Evolutionary conservation across 2,329 filamentous ascomycete species (phyloP), one percentile per base, ranked within the genome.

Genomic region (Lanzia echinophila): DNA sequence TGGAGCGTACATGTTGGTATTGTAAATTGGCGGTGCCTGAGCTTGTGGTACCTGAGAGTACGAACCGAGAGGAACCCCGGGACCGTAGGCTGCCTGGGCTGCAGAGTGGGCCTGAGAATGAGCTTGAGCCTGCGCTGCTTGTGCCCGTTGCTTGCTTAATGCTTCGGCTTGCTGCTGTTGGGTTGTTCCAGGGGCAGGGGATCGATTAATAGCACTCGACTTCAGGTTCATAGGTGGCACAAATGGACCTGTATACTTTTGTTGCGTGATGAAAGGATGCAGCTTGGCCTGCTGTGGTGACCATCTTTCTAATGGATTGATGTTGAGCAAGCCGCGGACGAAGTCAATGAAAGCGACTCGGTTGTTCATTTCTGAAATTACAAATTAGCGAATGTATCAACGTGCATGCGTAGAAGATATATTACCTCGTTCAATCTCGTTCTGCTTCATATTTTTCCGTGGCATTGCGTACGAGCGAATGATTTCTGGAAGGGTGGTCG

Each of bases 391-490:
- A 56, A 48, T 43, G 51, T 7, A 17, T 22, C 41, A 11, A 34
- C 15, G 5, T 42, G n/a, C n/a, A n/a, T 67, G 58, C 55, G 43
- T 57, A 15, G 15, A 2, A 22, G 22, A 31, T 50, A 42, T 68
- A 79, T 67, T 76, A 96, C 94, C 94, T 87, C 94, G 77, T 65
- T 99, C 94, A 60, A 99, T 86, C 72, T 99, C 94, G 63, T 84
- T 88, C 70, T 87, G 90, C 75, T 99, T 99, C 94, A 99, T 99
- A 67, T 96, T 96, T 75, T 99, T 99, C 66, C 94, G 81, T 46
- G 94, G 94, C 92, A 99, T 96, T 6, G 94, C 88, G 68, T 99
- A 99, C 53, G 88, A 90, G 69, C 95, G 90, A 73, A 99, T 97
- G 60, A 99, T 99, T 62, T 99, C 94, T 3, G 92, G 92, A 50